Conservation (phyloP, 2,329 filamentous ascomycete species). For the Cercospora citrullina region DNA sequence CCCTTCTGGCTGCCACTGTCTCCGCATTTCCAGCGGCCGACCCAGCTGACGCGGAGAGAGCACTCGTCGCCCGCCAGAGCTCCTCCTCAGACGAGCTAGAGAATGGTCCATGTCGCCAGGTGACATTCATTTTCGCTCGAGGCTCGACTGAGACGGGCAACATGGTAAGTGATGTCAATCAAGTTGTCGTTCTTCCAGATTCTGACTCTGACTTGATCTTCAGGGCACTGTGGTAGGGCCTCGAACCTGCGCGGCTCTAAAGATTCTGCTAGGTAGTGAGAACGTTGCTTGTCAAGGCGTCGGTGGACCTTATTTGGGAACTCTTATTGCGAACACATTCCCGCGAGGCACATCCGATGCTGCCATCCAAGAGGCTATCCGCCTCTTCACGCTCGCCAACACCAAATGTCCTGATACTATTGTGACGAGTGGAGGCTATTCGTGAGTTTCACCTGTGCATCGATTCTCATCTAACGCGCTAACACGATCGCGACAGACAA, state of each 20-base stretch:
- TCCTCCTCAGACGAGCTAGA: conserved; percentile 20
- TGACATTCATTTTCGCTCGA: conserved; percentile 59
- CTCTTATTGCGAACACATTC: conserved; percentile 11
- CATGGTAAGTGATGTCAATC: conserved; percentile 40
- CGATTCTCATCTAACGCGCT: background rate
- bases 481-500: conserved; percentile 32
- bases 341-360: conserved; percentile 14
- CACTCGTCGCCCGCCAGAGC: background rate
- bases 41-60: background rate
- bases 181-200: background rate
- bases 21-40: background rate
- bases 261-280: conserved; percentile 14
- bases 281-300: conserved; percentile 19
- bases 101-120: conserved; percentile 43
- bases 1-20: background rate
- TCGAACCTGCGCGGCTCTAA: conserved; percentile 27
- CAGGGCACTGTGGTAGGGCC: conserved; percentile 29
- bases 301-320: conserved; percentile 12
- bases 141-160: conserved; percentile 57
- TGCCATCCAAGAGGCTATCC: conserved; percentile 15
- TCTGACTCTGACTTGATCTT: background rate
- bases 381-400: conserved; percentile 20
- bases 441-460: conserved; percentile 1
- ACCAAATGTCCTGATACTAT: conserved; percentile 21
- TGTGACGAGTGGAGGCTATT: conserved; percentile 20